phyloP scores from a whole-genome alignment of 331 rosid genomes.

The Dryas integrifolia region DNA sequence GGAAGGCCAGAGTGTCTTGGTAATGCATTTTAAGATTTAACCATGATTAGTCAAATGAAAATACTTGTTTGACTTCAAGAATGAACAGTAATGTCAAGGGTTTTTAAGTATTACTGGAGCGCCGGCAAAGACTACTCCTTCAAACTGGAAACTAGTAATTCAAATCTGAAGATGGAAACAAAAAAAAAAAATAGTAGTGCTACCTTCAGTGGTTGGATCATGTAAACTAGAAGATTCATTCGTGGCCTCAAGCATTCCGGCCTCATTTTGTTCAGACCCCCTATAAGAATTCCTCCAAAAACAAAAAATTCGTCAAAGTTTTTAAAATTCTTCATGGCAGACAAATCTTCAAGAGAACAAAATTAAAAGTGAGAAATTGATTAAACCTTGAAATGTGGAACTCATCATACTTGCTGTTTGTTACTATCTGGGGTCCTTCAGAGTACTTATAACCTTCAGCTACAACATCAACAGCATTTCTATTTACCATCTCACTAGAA shows the following conservation, averaged over 20 bases:
- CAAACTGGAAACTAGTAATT: slow-evolving; percentile 11
- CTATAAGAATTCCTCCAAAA: slow-evolving; percentile 34
- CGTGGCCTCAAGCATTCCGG: slow-evolving; percentile 34
- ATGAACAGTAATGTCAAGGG: background rate
- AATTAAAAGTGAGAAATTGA: slow-evolving; percentile 10
- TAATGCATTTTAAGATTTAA: slow-evolving; percentile 11
- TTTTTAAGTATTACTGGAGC: background rate
- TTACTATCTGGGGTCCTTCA: slow-evolving; percentile 31
- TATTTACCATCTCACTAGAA: slow-evolving; percentile 29
- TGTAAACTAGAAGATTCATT: slow-evolving; percentile 35
- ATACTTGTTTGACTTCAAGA: background rate
- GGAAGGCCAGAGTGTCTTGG: slow-evolving; percentile 54
- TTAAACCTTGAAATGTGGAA: slow-evolving; percentile 52
- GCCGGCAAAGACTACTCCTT: slow-evolving; percentile 7
- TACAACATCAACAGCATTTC: slow-evolving; percentile 30
- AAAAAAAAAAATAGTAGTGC: slow-evolving; percentile 16
- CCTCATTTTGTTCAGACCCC: slow-evolving; percentile 40
- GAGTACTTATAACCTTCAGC: slow-evolving; percentile 32
- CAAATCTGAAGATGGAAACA: slow-evolving; percentile 7
- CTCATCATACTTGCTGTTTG: slow-evolving; percentile 29
- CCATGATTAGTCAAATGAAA: slow-evolving; percentile 15
- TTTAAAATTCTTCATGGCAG: background rate
- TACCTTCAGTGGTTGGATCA: slow-evolving; percentile 46
- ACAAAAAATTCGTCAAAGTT: slow-evolving; percentile 4
- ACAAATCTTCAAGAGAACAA: background rate